Conservation (phyloP, 345 rosid species). For the Eucalyptus fibrosa region DNA sequence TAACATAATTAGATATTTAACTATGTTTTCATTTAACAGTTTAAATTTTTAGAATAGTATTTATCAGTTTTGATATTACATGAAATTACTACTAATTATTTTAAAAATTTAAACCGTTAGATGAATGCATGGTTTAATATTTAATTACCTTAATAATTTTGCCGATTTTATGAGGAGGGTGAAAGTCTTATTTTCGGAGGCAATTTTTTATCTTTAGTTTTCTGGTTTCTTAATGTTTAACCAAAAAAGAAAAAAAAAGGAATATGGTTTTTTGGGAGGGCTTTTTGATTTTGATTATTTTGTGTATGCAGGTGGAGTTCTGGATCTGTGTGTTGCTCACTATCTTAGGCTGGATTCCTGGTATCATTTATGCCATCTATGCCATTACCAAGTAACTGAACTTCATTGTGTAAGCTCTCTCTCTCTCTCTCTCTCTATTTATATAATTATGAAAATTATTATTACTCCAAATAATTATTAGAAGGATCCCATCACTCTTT, state of each 20-base stretch:
- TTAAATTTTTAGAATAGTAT: too few species aligned
- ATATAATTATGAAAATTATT: neutral
- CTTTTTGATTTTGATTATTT: neutral
- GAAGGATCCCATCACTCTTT: neutral
- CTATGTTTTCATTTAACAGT: fast-evolving
- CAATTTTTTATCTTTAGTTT: neutral
- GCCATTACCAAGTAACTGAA: conserved; percentile 39
- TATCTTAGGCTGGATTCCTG: conserved; percentile 65
- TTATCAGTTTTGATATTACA: fast-evolving
- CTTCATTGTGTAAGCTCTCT: neutral
- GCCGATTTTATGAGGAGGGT: neutral
- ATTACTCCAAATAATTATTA: neutral
- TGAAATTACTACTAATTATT: fast-evolving
- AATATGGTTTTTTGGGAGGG: neutral
- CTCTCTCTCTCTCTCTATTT: neutral
- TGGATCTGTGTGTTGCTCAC: conserved; percentile 86
- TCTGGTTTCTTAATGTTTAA: neutral
- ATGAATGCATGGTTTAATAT: fast-evolving
- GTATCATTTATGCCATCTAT: conserved; percentile 70
- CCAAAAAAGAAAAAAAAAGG: neutral
- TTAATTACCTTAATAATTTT: neutral
- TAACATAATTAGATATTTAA: too few species aligned
- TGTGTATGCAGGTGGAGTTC: conserved; percentile 41
- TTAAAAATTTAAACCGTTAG: fast-evolving
- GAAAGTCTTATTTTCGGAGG: neutral